Percentiles rank a stretch among this genome's conserved stretches.
phyloP scores from a whole-genome alignment of 148 eudicot species.

The Spergularia bocconei region DNA sequence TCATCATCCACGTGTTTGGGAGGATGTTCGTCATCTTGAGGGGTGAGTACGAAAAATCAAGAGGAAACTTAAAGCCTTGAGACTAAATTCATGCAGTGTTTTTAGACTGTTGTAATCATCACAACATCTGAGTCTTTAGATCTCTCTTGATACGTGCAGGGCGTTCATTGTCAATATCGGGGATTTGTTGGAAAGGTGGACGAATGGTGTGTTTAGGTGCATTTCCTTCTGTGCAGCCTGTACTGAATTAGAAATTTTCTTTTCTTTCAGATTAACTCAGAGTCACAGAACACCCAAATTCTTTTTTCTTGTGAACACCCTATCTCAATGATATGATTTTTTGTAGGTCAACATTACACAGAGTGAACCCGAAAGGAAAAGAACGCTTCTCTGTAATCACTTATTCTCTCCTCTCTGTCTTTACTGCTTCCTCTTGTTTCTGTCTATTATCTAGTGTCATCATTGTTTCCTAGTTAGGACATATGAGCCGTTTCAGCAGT shows the following conservation, averaged over 20 bases:
- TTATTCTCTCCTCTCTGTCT: not conserved
- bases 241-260: not conserved
- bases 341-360: slow-evolving; percentile 72
- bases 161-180: slow-evolving; percentile 71
- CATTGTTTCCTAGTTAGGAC: not conserved
- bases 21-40: slow-evolving; percentile 50
- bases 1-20: slow-evolving; percentile 51
- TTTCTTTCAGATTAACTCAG: too few relatives aligned
- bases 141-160: slow-evolving; percentile 37
- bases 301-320: not conserved
- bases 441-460: not conserved
- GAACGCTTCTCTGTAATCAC: slow-evolving; percentile 67
- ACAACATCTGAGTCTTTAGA: not conserved
- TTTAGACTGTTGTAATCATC: too few relatives aligned
- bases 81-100: not conserved
- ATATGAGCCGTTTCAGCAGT: too few relatives aligned
- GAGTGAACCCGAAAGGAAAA: slow-evolving; percentile 63
- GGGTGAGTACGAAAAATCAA: slow-evolving; percentile 40
- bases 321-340: not conserved
- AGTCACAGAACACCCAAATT: not conserved
- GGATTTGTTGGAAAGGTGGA: slow-evolving; percentile 79
- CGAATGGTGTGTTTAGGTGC: slow-evolving; percentile 67
- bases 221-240: not conserved
- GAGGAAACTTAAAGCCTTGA: not conserved
- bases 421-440: not conserved